A percentile compares a stretch with the other conserved stretches of the same genome.
phyloP scores from a whole-genome alignment of 768 basidiomycete genomes.

The Tricholomella constricta region DNA sequence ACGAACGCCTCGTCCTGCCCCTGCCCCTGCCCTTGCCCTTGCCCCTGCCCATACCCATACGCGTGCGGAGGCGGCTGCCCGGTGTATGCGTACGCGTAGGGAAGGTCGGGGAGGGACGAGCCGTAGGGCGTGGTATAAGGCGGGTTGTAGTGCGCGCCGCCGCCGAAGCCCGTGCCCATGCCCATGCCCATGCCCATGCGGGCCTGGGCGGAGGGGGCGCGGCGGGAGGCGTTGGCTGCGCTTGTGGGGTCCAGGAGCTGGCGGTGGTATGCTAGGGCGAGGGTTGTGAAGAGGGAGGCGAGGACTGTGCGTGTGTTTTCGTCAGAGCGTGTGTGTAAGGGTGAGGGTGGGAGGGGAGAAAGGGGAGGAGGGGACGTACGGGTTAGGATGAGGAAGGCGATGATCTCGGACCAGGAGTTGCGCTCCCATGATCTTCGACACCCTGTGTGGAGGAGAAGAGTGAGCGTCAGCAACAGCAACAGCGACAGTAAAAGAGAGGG shows the following conservation, averaged over 20 bases:
- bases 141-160: slow-evolving; percentile 55
- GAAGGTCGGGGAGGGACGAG: slow-evolving; percentile 34
- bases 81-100: slow-evolving; percentile 32
- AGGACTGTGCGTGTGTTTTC: slow-evolving; percentile 41
- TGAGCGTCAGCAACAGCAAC: no score
- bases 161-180: no score
- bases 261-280: slow-evolving; percentile 73
- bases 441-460: no score
- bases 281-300: slow-evolving; percentile 58
- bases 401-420: slow-evolving; percentile 69
- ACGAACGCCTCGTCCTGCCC: slow-evolving; percentile 36
- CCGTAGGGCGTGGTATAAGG: slow-evolving; percentile 43
- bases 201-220: slow-evolving; percentile 43
- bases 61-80: slow-evolving; percentile 33
- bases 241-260: slow-evolving; percentile 73
- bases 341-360: background rate
- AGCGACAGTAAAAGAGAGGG: slow-evolving; percentile 11
- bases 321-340: background rate
- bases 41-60: no score
- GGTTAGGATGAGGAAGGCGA: slow-evolving; percentile 59
- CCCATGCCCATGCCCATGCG: no score
- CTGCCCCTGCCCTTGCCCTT: no score
- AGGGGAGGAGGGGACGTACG: slow-evolving; percentile 41
- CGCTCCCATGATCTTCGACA: slow-evolving; percentile 62
- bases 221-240: slow-evolving; percentile 49